These are phyloP conservation scores for Peniophora sp. DNA, from an alignment of 1,284 basidiomycete genomes.

Conservation along the genomic window DNA sequence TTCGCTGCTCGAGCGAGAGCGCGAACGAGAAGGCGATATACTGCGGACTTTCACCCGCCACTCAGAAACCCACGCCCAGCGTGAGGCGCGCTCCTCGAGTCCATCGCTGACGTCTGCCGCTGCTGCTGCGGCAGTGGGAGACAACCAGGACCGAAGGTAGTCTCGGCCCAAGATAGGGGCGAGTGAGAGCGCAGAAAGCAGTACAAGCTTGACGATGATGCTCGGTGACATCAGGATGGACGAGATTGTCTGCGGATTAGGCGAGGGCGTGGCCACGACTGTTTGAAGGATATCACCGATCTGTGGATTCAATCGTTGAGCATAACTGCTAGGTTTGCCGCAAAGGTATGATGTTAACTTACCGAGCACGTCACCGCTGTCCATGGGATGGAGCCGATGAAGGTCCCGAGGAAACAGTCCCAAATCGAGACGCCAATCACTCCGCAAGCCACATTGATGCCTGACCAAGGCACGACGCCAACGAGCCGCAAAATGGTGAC, in stretches of 20 bases:
- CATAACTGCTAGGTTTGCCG: not conserved
- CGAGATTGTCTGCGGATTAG: conserved; percentile 62
- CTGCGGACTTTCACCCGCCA: conserved; percentile 45
- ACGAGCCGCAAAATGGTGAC: conserved; percentile 79
- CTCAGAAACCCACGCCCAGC: conserved; percentile 55
- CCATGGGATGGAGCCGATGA: conserved; percentile 77
- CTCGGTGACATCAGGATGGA: conserved; percentile 64
- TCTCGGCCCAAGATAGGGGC: conserved; percentile 71
- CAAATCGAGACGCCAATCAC: conserved; percentile 72
- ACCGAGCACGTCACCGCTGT: conserved; percentile 83
- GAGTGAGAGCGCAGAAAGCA: conserved; percentile 67
- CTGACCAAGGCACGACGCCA: conserved; percentile 90
- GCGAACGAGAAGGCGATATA: conserved; percentile 35
- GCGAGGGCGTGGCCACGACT: conserved; percentile 58
- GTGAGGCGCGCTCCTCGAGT: conserved; percentile 34
- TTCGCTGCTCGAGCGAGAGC: conserved; percentile 19
- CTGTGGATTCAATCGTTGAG: conserved; percentile 25
- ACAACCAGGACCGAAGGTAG: conserved; percentile 47
- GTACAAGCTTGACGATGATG: conserved; percentile 65
- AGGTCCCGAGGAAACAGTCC: conserved; percentile 74
- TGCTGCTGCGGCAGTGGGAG: conserved; percentile 14
- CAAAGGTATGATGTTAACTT: conserved; percentile 11
- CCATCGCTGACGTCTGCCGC: conserved; percentile 2
- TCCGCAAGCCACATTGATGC: conserved; percentile 90
- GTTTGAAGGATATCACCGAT: conserved; percentile 81